Evolutionary conservation across 371 early-diverging fungal species (phyloP).

Genomic region (Zancudomyces culisetae): DNA sequence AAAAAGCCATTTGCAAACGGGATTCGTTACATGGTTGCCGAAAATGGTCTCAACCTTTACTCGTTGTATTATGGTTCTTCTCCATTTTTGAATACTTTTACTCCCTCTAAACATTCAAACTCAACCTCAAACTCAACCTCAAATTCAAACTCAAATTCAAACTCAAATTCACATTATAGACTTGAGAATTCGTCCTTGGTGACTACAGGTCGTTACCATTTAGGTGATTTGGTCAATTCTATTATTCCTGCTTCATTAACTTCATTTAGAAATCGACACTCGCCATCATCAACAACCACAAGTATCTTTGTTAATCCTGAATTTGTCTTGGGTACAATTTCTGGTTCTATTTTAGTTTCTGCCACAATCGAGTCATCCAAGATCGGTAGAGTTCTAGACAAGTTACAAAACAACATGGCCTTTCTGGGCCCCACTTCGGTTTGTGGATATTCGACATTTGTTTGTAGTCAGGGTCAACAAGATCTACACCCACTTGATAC

Average conservation of each 20-base stretch:
- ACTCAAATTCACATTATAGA: background rate
- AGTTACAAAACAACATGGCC: slow-evolving; percentile 42
- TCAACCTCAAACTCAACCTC: background rate
- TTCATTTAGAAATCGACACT: slow-evolving; percentile 28
- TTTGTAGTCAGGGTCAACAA: slow-evolving; percentile 27
- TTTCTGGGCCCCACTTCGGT: slow-evolving; percentile 34
- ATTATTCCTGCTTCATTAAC: slow-evolving; percentile 54
- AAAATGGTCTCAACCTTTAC: slow-evolving; percentile 3
- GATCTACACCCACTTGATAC: background rate
- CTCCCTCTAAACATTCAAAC: no score
- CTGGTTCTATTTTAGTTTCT: slow-evolving; percentile 61
- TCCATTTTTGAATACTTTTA: background rate
- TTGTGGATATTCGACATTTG: background rate
- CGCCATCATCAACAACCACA: slow-evolving; percentile 21
- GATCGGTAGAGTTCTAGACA: slow-evolving; percentile 31
- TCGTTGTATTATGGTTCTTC: background rate
- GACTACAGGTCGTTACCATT: slow-evolving; percentile 44
- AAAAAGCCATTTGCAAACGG: background rate
- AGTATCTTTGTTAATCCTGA: slow-evolving; percentile 19
- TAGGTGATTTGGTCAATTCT: slow-evolving; percentile 65
- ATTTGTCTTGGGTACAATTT: slow-evolving; percentile 49
- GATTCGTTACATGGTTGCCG: background rate
- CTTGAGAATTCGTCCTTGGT: slow-evolving; percentile 26
- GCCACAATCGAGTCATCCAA: slow-evolving; percentile 35
- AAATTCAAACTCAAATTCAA: background rate